Percentiles rank a stretch among this genome's conserved stretches.
Evolutionary conservation across 2,329 filamentous ascomycete genomes (phyloP).

Genomic region (Fusarium continuum): DNA sequence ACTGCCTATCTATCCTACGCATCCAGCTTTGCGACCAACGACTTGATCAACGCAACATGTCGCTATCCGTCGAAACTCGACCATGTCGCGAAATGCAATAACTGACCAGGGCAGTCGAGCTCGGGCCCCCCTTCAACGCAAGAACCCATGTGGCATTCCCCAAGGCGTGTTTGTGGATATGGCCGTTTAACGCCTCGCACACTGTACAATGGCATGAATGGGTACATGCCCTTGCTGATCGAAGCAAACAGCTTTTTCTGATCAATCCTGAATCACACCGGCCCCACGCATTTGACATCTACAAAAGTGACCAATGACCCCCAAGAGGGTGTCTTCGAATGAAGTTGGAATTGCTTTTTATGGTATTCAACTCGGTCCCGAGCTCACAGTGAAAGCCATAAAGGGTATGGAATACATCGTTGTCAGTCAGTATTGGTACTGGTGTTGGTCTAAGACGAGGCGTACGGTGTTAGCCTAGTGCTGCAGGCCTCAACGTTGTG

Average conservation of each 20-base stretch:
- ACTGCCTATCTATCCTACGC: background rate
- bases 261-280: conserved; percentile 3
- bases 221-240: conserved; percentile 1
- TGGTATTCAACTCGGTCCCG: background rate
- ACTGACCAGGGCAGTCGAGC: conserved; percentile 10
- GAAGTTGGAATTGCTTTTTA: conserved; percentile 2
- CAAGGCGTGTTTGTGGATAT: conserved; percentile 9
- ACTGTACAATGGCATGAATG: conserved; percentile 33
- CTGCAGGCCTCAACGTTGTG: conserved; percentile 19
- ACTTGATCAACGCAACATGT: background rate
- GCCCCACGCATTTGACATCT: conserved; percentile 21
- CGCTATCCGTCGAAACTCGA: background rate
- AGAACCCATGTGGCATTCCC: conserved; percentile 24
- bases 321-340: conserved; percentile 6
- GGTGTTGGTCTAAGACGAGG: conserved; percentile 1
- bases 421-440: background rate
- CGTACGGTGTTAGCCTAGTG: conserved; percentile 17
- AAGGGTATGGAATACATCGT: background rate
- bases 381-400: background rate
- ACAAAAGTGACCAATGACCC: conserved; percentile 10
- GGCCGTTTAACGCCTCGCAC: conserved; percentile 25
- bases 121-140: conserved; percentile 24
- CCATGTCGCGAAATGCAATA: background rate
- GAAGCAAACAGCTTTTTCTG: conserved; percentile 26
- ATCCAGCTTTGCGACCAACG: background rate